A percentile compares a stretch with the other conserved stretches of the same genome.
These are phyloP conservation scores for Phytophthora cactorum DNA, from an alignment of 352 stramenopile species.

Conservation along the genomic window DNA sequence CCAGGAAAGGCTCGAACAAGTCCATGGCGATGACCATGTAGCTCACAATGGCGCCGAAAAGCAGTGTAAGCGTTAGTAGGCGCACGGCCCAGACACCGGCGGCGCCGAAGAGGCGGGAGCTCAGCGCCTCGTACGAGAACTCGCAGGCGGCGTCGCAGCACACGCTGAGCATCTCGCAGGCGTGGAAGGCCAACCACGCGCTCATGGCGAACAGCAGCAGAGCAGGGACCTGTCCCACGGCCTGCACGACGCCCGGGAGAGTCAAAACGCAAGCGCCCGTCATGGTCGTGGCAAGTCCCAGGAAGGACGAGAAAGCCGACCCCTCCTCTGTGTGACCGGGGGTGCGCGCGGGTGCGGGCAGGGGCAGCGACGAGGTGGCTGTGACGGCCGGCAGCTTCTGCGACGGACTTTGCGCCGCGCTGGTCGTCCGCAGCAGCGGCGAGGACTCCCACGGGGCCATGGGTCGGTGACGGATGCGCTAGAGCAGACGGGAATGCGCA, in stretches of 20 bases:
- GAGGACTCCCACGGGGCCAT: slow-evolving; percentile 5
- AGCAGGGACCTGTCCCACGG: slow-evolving; percentile 56
- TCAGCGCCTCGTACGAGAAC: slow-evolving; percentile 85
- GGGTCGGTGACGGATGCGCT: background rate
- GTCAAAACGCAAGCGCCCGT: slow-evolving; percentile 83
- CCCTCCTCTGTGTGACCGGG: slow-evolving; percentile 52
- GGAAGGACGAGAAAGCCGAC: slow-evolving; percentile 74
- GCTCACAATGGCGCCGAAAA: slow-evolving; percentile 83
- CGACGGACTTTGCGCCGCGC: slow-evolving; percentile 26
- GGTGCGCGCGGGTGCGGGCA: background rate
- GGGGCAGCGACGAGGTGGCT: slow-evolving; percentile 1
- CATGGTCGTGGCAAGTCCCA: slow-evolving; percentile 86
- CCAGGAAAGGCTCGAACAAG: slow-evolving; percentile 81
- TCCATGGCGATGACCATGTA: slow-evolving; percentile 90
- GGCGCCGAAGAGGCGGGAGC: slow-evolving; percentile 73
- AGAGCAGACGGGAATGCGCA: background rate
- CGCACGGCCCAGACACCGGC: slow-evolving; percentile 76
- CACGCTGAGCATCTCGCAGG: slow-evolving; percentile 77
- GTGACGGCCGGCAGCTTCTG: slow-evolving; percentile 17
- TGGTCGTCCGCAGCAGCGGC: slow-evolving; percentile 44
- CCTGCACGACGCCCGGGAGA: slow-evolving; percentile 69
- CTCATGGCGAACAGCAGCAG: slow-evolving; percentile 62
- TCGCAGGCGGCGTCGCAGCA: slow-evolving; percentile 66
- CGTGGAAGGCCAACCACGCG: slow-evolving; percentile 68
- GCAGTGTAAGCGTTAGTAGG: slow-evolving; percentile 71